Base-by-base conservation (phyloP, 1,284 basidiomycete genomes). In the Polyporus tsugae region DNA sequence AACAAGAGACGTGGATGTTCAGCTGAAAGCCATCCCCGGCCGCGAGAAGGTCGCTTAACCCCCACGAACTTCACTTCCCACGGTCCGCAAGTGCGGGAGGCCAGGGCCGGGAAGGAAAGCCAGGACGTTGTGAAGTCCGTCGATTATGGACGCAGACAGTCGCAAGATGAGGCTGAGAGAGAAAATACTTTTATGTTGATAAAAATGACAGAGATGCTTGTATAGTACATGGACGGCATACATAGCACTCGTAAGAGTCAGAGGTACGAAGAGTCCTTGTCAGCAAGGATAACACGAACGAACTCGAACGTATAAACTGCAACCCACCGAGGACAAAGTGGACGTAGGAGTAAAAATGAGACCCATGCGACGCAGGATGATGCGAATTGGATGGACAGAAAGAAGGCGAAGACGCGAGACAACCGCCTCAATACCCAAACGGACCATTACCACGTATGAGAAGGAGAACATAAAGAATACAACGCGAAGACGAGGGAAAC, bases 171-270 rank as follows among this genome's bases (percentile, higher is more conserved):
- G 22, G 33, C 9, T 39, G 49, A 68, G 41, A 25, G 36, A 41
- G 39, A 58, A 29, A 60, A 60, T 60, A 60, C 36, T 42, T 25
- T 60, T 59, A 33, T 39, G 62, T 33, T 57, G 29, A 67, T 58
- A 46, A 62, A 55, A 11, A 67, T 46, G 57, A 17, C 10, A 35
- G 44, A 33, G 41, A 44, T 65, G 66, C 52, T 63, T 62, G 63
- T 67, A 67, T 67, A 55, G 66, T 68, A 70, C 69, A 70, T 64
- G n/a, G 66, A 41, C 65, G 61, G n/a, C 65, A 61, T 70, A 68
- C 66, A 68, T 63, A 67, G 58, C n/a, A 52, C 39, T 60, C 55
- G 61, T 65, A 55, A 52, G 55, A 65, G n/a, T n/a, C n/a, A n/a
- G 9, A 33, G 62, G 29, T 42, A 53, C 60, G 59, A 11, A 22